Conservation (phyloP, 345 rosid species). For the Acer negundo region DNA sequence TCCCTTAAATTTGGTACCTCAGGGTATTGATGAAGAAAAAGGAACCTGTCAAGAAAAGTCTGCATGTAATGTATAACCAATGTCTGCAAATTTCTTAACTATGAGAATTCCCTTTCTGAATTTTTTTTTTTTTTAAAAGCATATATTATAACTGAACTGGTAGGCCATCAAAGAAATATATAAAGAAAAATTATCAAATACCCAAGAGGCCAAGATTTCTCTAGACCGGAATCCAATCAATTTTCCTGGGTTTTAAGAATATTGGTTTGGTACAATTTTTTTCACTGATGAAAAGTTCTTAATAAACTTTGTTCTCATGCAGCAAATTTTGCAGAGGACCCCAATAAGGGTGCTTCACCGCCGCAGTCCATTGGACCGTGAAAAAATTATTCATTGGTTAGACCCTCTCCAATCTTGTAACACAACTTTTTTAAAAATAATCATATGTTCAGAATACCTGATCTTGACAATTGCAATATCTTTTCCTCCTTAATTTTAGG, state of each 20-base stretch:
- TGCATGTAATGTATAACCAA: not conserved
- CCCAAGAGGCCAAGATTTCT: not conserved
- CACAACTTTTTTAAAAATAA: not conserved
- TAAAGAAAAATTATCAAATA: not conserved
- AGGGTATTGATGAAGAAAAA: no score
- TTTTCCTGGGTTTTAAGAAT: not conserved
- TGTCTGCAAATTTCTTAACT: not conserved
- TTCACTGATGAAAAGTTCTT: not conserved
- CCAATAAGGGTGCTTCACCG: slow-evolving; percentile 97
- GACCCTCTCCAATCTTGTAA: slow-evolving; percentile 20
- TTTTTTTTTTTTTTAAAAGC: not conserved
- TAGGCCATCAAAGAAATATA: not conserved
- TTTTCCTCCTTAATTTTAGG: slow-evolving; percentile 42
- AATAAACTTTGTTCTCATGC: slow-evolving; percentile 21
- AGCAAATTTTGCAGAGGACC: slow-evolving; percentile 82
- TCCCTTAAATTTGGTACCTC: no score
- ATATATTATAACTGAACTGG: not conserved
- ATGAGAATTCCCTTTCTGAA: not conserved
- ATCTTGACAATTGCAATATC: not conserved
- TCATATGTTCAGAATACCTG: slow-evolving; percentile 14
- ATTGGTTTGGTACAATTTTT: not conserved
- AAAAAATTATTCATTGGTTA: slow-evolving; percentile 81
- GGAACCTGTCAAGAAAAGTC: not conserved
- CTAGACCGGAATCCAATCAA: not conserved
- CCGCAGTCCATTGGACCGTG: slow-evolving; percentile 90